Conservation (phyloP, 805 yeast species). For the Hanseniaspora pseudoguilliermondii region DNA sequence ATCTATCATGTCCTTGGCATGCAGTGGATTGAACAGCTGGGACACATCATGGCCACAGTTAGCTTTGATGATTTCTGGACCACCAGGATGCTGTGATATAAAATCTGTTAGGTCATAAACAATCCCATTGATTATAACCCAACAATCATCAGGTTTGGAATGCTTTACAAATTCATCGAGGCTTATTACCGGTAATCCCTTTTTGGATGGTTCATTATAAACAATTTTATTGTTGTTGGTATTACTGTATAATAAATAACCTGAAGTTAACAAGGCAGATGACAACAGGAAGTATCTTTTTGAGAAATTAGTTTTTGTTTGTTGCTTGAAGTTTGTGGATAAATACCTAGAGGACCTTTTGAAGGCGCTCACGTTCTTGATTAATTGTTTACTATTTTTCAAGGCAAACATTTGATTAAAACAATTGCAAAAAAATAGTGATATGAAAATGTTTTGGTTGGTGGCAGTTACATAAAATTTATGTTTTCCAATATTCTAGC, state of each 20-base stretch:
- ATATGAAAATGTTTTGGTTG: no score
- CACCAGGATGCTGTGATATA: constrained; percentile 69
- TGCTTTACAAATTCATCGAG: constrained; percentile 54
- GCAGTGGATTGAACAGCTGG: constrained; percentile 74
- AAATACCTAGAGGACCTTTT: not conserved
- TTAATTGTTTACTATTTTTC: not conserved
- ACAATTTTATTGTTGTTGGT: not conserved
- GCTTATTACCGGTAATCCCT: constrained; percentile 19
- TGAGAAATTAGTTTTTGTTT: not conserved
- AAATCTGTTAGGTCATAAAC: constrained; percentile 70
- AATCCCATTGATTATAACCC: constrained; percentile 72
- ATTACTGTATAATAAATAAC: not conserved
- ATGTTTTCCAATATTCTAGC: no score
- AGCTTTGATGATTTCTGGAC: constrained; percentile 57
- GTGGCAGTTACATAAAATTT: no score
- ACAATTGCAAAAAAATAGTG: no score
- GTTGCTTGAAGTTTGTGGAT: not conserved
- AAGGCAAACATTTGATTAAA: not conserved
- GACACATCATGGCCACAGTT: constrained; percentile 81
- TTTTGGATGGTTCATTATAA: constrained; percentile 11
- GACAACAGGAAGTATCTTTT: not conserved
- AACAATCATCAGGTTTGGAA: constrained; percentile 57
- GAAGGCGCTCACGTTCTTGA: not conserved
- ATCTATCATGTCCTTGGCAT: constrained; percentile 74
- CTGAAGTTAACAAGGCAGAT: not conserved